Evolutionary conservation across 441 rosid genomes (phyloP).

Genomic region (Corymbia citriodora): DNA sequence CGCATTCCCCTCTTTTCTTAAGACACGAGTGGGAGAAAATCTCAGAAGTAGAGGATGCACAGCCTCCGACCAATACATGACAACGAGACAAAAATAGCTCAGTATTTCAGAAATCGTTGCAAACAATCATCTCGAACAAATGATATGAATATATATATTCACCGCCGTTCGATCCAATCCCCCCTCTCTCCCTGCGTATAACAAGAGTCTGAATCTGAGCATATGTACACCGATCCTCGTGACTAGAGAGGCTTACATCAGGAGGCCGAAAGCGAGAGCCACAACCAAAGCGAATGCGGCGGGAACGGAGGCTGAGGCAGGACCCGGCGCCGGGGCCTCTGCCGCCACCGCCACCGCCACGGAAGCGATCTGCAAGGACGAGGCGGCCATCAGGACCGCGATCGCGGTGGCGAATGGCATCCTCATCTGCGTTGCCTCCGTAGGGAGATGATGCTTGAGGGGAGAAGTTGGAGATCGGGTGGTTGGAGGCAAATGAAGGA

Average conservation of each 20-base stretch:
- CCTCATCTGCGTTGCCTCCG: too few relatives aligned
- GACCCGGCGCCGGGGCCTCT: neutral
- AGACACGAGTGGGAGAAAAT: too few relatives aligned
- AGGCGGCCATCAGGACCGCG: neutral
- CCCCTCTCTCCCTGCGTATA: neutral
- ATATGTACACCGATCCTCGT: neutral
- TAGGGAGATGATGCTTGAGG: too few relatives aligned
- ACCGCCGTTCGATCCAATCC: neutral
- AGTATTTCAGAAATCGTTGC: neutral
- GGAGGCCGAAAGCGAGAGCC: too few relatives aligned
- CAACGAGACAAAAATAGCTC: neutral
- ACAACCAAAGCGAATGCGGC: too few relatives aligned
- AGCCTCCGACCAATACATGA: too few relatives aligned
- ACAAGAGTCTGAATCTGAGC: neutral
- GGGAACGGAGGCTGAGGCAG: fast-evolving
- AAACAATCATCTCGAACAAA: neutral
- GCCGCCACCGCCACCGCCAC: neutral
- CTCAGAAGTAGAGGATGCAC: too few relatives aligned
- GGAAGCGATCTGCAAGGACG: neutral
- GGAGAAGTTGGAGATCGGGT: too few relatives aligned
- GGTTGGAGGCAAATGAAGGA: neutral
- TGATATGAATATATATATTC: too few relatives aligned
- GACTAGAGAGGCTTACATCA: neutral
- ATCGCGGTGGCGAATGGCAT: too few relatives aligned
- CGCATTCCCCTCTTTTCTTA: too few relatives aligned